Evolutionary conservation across 1,284 basidiomycete species (phyloP), one percentile per base, ranked within the genome.

Genomic region (Cryptococcus maquisensis): DNA sequence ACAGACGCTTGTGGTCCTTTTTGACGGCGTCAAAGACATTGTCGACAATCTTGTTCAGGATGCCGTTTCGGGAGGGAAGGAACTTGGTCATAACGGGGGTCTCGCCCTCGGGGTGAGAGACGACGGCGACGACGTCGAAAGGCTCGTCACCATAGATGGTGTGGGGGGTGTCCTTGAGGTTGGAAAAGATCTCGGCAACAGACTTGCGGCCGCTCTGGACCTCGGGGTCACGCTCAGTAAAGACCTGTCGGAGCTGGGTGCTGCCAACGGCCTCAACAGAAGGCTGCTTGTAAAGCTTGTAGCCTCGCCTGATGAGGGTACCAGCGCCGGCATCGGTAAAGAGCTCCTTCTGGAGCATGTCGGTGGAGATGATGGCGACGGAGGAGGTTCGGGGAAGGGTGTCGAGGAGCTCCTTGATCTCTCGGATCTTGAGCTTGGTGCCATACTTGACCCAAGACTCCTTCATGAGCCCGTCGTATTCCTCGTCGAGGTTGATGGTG

Each of bases 381-480:
- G 93, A 97, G 20, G 95, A 97, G 3, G 96, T 90, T 63, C 96
- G 92, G 32, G 96, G 95, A 56, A 98, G 90, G 78, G 96, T 89
- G 76, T 98, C 96, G 52, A 99, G 85, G 45, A 99, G 85, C 74
- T 98, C 95, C 79, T 99, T 99, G 83, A 98, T 98, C 78, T 98
- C 95, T 64, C 95, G 88, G 50, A 99, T 83, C 80, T 98, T 98
- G 78, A 99, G 89, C 79, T 99, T 99, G 65, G 96, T 98, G 62
- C 95, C 95, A 73, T 86, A 98, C 78, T 97, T 97, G 79, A 99
- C 95, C 95, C 96, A 99, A n/a, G 93, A 84, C 79, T 98, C 87
- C 74, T 94, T 96, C 93, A 98, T 92, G 57, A 99, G 84, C 40
- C 83, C 83, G 64, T 96, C 90, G 77, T 97, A 98, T 80, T 99